phyloP scores from a whole-genome alignment of 805 yeast species.

The Yarrowia sp. region DNA sequence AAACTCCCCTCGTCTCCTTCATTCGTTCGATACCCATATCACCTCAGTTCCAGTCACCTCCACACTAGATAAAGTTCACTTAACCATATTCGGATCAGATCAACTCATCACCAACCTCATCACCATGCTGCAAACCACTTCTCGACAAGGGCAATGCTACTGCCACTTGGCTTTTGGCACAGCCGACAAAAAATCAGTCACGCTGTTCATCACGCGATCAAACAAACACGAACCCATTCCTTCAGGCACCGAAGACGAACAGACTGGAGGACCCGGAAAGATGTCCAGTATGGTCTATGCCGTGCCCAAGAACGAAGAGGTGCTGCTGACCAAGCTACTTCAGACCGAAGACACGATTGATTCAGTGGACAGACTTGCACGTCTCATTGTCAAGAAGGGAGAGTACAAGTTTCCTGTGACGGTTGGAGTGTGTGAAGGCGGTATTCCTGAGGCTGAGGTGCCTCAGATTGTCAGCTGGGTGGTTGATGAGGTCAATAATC shows the following conservation, averaged over 20 bases:
- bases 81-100: background rate
- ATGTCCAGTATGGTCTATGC: background rate
- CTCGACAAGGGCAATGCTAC: constrained; percentile 10
- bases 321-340: constrained; percentile 9
- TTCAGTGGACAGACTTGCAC: background rate
- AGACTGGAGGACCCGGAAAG: constrained; percentile 10
- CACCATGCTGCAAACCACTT: constrained; percentile 3
- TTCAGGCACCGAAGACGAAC: background rate
- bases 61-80: background rate
- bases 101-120: background rate
- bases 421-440: constrained; percentile 21
- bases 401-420: background rate
- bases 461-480: constrained; percentile 18
- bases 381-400: background rate
- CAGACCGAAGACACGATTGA: constrained; percentile 17
- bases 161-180: constrained; percentile 17
- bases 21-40: background rate
- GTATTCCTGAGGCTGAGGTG: constrained; percentile 11
- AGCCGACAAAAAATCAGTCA: constrained; percentile 11
- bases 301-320: background rate
- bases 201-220: constrained; percentile 24
- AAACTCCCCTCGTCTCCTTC: no score
- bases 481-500: background rate
- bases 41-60: background rate
- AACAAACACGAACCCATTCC: constrained; percentile 20